A percentile compares a stretch with the other conserved stretches of the same genome.
Conservation (phyloP, 371 early-diverging fungal genomes). For the Parasitella parasitica region DNA sequence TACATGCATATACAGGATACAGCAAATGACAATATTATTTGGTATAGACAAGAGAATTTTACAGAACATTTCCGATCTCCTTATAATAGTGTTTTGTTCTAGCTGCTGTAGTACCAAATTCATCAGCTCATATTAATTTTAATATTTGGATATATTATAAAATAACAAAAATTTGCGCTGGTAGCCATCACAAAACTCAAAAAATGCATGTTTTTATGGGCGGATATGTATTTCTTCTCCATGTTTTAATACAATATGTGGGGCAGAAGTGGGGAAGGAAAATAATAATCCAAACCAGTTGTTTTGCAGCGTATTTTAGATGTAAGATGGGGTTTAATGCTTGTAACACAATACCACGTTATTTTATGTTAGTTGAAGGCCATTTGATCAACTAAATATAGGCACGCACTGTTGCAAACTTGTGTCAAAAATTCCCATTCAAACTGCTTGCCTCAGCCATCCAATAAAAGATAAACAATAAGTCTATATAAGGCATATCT, state of each 20-base stretch:
- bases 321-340: not conserved
- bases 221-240: not conserved
- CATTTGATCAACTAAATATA: not conserved
- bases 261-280: not conserved
- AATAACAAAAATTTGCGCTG: too few relatives aligned
- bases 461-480: not conserved
- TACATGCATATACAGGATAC: not conserved
- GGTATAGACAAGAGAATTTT: not conserved
- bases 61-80: not conserved
- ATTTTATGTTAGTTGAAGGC: conserved; percentile 2
- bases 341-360: conserved; percentile 10
- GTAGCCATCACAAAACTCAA: too few relatives aligned
- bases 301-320: conserved; percentile 1
- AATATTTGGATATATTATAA: not conserved
- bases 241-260: not conserved
- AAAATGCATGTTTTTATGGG: not conserved
- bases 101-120: not conserved
- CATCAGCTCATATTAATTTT: not conserved
- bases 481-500: conserved; percentile 11
- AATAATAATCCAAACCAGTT: conserved; percentile 12
- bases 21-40: too few relatives aligned
- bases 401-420: not conserved
- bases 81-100: not conserved
- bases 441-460: not conserved
- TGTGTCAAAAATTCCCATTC: not conserved